phyloP scores from a whole-genome alignment of 2,329 filamentous ascomycete genomes.

The Truncatella angustata region DNA sequence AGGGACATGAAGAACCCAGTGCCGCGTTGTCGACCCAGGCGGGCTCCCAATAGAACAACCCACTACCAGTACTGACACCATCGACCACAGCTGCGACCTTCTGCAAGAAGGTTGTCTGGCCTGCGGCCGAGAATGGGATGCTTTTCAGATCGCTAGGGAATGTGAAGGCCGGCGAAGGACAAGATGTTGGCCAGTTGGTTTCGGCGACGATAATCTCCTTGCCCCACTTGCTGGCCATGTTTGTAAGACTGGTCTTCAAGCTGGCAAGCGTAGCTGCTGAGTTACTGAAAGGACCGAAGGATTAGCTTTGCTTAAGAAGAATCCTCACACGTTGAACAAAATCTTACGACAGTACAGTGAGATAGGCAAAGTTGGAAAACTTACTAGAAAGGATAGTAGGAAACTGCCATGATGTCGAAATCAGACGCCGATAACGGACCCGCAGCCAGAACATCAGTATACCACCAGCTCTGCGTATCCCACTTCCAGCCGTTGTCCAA shows the following conservation, averaged over 20 bases:
- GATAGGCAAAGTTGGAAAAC: no score
- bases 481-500: slow-evolving; percentile 75
- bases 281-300: slow-evolving; percentile 30
- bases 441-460: slow-evolving; percentile 52
- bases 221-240: slow-evolving; percentile 59
- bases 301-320: slow-evolving; percentile 9
- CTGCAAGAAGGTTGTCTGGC: slow-evolving; percentile 62
- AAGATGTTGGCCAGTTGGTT: slow-evolving; percentile 67
- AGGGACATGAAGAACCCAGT: slow-evolving; percentile 63
- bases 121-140: slow-evolving; percentile 62
- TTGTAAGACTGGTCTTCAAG: slow-evolving; percentile 53
- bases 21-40: slow-evolving; percentile 66
- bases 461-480: slow-evolving; percentile 64
- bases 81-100: slow-evolving; percentile 56
- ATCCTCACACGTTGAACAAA: no score
- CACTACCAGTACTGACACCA: slow-evolving; percentile 51
- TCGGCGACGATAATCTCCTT: slow-evolving; percentile 71
- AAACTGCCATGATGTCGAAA: slow-evolving; percentile 71
- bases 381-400: slow-evolving; percentile 70
- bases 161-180: slow-evolving; percentile 52
- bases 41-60: slow-evolving; percentile 73
- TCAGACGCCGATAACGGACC: slow-evolving; percentile 51
- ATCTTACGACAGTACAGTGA: no score
- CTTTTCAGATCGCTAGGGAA: slow-evolving; percentile 59
- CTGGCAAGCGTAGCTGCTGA: slow-evolving; percentile 54